Percentiles rank a stretch among this genome's conserved stretches.
phyloP scores from a whole-genome alignment of 331 rosid genomes.

The Arachis monticola region DNA sequence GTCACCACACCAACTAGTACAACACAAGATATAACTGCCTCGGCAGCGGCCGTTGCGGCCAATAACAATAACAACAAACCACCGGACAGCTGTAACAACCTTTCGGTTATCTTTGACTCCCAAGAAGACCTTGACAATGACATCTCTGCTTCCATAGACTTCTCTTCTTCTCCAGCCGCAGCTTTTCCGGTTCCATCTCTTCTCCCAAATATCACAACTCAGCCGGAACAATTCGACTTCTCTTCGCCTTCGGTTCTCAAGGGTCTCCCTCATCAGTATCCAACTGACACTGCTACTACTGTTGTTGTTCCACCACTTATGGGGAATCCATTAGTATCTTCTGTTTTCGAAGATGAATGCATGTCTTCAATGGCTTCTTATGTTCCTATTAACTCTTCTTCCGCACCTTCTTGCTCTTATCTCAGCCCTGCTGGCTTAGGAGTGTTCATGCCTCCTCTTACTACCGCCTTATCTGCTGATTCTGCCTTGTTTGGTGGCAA shows the following conservation, averaged over 20 bases:
- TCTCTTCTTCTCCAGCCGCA: slow-evolving; percentile 58
- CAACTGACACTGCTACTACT: slow-evolving; percentile 48
- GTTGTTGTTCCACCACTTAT: slow-evolving; percentile 56
- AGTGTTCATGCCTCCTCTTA: slow-evolving; percentile 61
- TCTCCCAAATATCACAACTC: slow-evolving; percentile 44
- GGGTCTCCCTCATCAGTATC: slow-evolving; percentile 62
- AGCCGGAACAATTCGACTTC: slow-evolving; percentile 62
- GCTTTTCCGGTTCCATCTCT: slow-evolving; percentile 55
- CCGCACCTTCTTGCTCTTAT: slow-evolving; percentile 70
- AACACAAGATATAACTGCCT: slow-evolving; percentile 39
- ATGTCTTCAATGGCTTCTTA: slow-evolving; percentile 79
- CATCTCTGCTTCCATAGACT: slow-evolving; percentile 86
- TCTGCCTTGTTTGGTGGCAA: slow-evolving; percentile 62
- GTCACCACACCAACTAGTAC: slow-evolving; percentile 45
- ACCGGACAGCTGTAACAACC: slow-evolving; percentile 49
- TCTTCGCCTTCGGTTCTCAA: slow-evolving; percentile 63
- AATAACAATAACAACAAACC: slow-evolving; percentile 37
- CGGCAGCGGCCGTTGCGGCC: slow-evolving; percentile 27
- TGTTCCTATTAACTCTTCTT: slow-evolving; percentile 67
- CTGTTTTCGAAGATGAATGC: slow-evolving; percentile 78
- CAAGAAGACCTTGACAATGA: slow-evolving; percentile 85
- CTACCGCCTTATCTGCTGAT: slow-evolving; percentile 63
- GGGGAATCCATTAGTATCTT: slow-evolving; percentile 47
- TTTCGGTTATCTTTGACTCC: slow-evolving; percentile 72
- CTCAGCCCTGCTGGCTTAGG: slow-evolving; percentile 59